Percentiles rank a stretch among this genome's conserved stretches.
These are phyloP conservation scores for Kingdonia uniflora DNA, from an alignment of 164 flowering plant genomes.

Conservation along the genomic window DNA sequence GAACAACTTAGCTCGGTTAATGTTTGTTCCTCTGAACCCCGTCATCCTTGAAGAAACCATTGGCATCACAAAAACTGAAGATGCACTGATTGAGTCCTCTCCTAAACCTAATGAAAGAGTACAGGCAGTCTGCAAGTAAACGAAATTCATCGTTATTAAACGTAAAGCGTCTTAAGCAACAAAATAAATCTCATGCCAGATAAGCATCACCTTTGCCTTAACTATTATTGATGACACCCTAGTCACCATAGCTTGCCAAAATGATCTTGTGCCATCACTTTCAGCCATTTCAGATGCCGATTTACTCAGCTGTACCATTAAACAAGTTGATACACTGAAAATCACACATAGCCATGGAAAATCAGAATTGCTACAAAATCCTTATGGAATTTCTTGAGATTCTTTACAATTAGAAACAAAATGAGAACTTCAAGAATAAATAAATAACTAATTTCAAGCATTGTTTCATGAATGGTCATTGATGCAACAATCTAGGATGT, in stretches of 20 bases:
- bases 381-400: too few relatives aligned
- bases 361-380: too few relatives aligned
- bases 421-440: too few relatives aligned
- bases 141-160: not conserved
- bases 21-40: constrained; percentile 62
- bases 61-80: constrained; percentile 90
- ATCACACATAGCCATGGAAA: not conserved
- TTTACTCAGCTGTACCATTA: constrained; percentile 20
- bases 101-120: constrained; percentile 64
- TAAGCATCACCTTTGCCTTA: constrained; percentile 55
- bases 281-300: constrained; percentile 34
- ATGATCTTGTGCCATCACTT: constrained; percentile 31
- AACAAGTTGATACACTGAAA: not conserved
- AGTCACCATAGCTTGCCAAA: constrained; percentile 22
- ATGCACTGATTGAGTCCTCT: constrained; percentile 79
- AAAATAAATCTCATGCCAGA: not conserved
- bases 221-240: constrained; percentile 29
- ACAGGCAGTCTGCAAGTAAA: constrained; percentile 55
- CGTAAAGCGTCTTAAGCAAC: too few relatives aligned
- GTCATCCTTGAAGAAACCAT: constrained; percentile 93
- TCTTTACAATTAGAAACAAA: too few relatives aligned
- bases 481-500: too few relatives aligned
- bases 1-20: constrained; percentile 45
- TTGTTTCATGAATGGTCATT: too few relatives aligned
- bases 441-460: too few relatives aligned